These are phyloP conservation scores for Penicillium bovifimosum DNA, from an alignment of 495 filamentous ascomycete species.

Conservation along the genomic window DNA sequence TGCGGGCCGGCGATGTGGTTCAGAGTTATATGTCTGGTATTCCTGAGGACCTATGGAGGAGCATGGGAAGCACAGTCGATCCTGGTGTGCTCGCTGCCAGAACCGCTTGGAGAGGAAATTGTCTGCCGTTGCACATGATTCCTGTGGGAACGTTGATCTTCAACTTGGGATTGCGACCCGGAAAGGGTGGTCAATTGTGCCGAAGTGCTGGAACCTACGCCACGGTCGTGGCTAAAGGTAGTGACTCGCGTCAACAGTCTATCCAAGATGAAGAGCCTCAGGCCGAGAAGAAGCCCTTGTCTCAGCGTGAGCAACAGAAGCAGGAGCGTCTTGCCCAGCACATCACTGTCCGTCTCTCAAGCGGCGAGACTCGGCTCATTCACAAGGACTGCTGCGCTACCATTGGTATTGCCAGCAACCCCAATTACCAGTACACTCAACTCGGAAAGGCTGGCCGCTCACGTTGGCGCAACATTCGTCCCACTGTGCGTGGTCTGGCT, in stretches of 20 bases:
- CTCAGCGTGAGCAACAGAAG: constrained; percentile 40
- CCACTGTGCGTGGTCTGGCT: constrained; percentile 90
- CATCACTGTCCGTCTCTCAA: constrained; percentile 79
- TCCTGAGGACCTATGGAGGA: constrained; percentile 72
- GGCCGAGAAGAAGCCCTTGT: constrained; percentile 30
- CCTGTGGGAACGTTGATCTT: constrained; percentile 86
- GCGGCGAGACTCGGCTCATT: constrained; percentile 83
- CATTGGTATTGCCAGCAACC: constrained; percentile 87
- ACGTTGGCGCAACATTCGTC: constrained; percentile 87
- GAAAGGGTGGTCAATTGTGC: constrained; percentile 79
- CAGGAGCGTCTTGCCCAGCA: constrained; percentile 55
- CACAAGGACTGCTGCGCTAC: constrained; percentile 90
- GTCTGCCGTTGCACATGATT: constrained; percentile 88
- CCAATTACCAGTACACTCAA: constrained; percentile 80
- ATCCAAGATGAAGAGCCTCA: constrained; percentile 20
- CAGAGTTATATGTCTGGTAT: constrained; percentile 88
- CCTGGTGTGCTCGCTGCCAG: constrained; percentile 91
- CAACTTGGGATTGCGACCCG: constrained; percentile 72
- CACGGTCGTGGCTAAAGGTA: constrained; percentile 78
- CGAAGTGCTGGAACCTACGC: constrained; percentile 89
- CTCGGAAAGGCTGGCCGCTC: constrained; percentile 91
- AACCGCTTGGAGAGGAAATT: constrained; percentile 93
- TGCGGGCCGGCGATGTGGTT: constrained; percentile 85
- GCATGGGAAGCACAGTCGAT: constrained; percentile 87
- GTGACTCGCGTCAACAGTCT: constrained; percentile 45